Percentiles rank a stretch among this genome's conserved stretches.
phyloP scores from a whole-genome alignment of 495 filamentous ascomycete genomes.

The Aspergillus coremiiformis region DNA sequence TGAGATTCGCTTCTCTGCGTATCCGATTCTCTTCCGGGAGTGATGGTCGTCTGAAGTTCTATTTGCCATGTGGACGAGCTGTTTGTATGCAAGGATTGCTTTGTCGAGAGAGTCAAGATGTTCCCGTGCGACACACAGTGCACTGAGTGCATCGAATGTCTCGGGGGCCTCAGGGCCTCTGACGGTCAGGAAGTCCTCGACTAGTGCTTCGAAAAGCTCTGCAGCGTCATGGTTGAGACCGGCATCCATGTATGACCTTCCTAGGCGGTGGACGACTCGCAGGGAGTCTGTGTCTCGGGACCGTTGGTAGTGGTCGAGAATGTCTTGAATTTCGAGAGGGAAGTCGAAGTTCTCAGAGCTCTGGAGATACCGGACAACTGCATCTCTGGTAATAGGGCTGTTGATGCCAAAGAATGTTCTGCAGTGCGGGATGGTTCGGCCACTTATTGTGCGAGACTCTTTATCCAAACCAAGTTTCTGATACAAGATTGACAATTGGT shows the following conservation, averaged over 20 bases:
- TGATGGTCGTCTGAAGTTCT: conserved; percentile 17
- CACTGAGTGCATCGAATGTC: conserved; percentile 26
- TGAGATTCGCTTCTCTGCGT: conserved; percentile 22
- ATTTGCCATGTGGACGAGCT: conserved; percentile 22
- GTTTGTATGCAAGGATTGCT: conserved; percentile 24
- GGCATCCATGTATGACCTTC: conserved; percentile 22
- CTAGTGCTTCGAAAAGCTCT: conserved; percentile 20
- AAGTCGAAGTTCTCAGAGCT: conserved; percentile 27
- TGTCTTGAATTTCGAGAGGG: conserved; percentile 20
- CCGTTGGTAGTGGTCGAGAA: conserved; percentile 21
- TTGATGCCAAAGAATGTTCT: conserved; percentile 21
- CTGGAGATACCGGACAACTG: conserved; percentile 21
- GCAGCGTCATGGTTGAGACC: conserved; percentile 26
- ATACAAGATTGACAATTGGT: conserved; percentile 22
- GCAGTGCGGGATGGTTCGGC: conserved; percentile 23
- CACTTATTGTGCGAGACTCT: conserved; percentile 18
- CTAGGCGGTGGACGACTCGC: conserved; percentile 25
- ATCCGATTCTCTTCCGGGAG: conserved; percentile 19
- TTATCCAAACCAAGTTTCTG: conserved; percentile 25
- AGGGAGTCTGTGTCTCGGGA: conserved; percentile 20
- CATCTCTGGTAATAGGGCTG: conserved; percentile 20
- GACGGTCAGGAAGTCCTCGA: conserved; percentile 20
- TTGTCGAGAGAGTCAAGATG: conserved; percentile 24
- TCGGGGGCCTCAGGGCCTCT: conserved; percentile 21
- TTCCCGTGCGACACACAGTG: conserved; percentile 23